Evolutionary conservation across 2,329 filamentous ascomycete species (phyloP), one percentile per base, ranked within the genome.

Genomic region (Cercospora brassicicola): DNA sequence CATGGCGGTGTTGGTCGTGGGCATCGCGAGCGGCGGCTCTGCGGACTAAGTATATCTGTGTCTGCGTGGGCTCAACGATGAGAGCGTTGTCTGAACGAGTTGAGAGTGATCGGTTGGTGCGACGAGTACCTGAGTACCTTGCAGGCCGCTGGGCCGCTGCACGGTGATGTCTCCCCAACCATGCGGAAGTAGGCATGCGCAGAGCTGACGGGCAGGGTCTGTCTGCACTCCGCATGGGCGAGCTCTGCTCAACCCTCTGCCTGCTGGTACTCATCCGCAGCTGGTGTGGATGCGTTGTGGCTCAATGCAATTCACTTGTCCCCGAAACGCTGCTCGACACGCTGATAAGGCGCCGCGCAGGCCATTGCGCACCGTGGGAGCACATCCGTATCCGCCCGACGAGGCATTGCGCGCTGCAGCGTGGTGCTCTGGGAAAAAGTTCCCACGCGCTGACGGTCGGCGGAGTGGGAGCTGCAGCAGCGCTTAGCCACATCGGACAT

Each of bases 251-350:
- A 69, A 69, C 68, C 62, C 63, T 39, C 57, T 45, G 26, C 33
- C 56, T 56, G 63, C 61, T 59, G 68, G 56, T 65, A 68, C 69
- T 72, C 69, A 71, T 65, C 71, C 67, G 69, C 69, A 69, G 69
- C 65, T 71, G 28, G 53, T 55, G 59, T 57, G 62, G n/a, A 61
- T 66, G 51, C 28, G 36, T 42, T 42, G 36, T 55, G 59, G 23
- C 64, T 67, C 64, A 64, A 61, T 67, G 65, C 51, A 56, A 53
- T 55, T 61, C 64, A 61, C 51, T 65, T 59, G 36, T 26, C 65
- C 65, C 65, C 55, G 59, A 62, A 33, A 57, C 26, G 39, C 30
- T 18, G 59, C 59, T 36, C n/a, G 31, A 55, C 28, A 55, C 26
- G 39, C 45, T 65, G 62, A 68, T 59, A 57, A 64, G 42, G 30